phyloP scores from a whole-genome alignment of 2,329 filamentous ascomycete species.

The Fonsecaea monophora region DNA sequence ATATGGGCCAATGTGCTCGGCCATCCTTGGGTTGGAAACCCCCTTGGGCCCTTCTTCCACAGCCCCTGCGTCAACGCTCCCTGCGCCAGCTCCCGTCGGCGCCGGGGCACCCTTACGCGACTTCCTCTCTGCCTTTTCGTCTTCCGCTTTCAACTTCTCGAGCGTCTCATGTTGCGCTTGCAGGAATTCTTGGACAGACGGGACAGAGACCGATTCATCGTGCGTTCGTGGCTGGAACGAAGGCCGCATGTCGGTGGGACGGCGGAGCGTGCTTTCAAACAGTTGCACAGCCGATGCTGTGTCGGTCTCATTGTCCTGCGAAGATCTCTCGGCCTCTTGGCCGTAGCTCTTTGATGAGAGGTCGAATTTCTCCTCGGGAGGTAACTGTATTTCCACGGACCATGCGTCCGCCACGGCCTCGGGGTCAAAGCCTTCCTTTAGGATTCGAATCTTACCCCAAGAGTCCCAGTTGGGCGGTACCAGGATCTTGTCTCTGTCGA shows the following conservation, averaged over 20 bases:
- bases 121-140: slow-evolving; percentile 52
- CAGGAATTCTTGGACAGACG: slow-evolving; percentile 78
- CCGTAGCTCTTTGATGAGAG: slow-evolving; percentile 34
- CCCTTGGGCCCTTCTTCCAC: slow-evolving; percentile 48
- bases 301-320: slow-evolving; percentile 34
- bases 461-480: slow-evolving; percentile 98
- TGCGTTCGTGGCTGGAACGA: slow-evolving; percentile 44
- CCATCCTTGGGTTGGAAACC: slow-evolving; percentile 53
- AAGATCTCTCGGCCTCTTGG: slow-evolving; percentile 42
- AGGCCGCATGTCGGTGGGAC: slow-evolving; percentile 24
- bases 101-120: slow-evolving; percentile 31
- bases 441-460: slow-evolving; percentile 93
- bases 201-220: slow-evolving; percentile 63
- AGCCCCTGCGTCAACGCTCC: slow-evolving; percentile 46
- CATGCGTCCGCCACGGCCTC: slow-evolving; percentile 85
- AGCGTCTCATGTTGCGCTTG: slow-evolving; percentile 75
- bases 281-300: slow-evolving; percentile 32
- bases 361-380: slow-evolving; percentile 44
- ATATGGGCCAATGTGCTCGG: slow-evolving; percentile 89
- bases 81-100: slow-evolving; percentile 34
- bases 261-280: slow-evolving; percentile 35
- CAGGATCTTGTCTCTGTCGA: slow-evolving; percentile 91
- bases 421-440: slow-evolving; percentile 90
- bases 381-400: slow-evolving; percentile 78
- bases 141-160: slow-evolving; percentile 67